These are phyloP conservation scores for Penicillium frequentans DNA, from an alignment of 2,329 filamentous ascomycete genomes.

Conservation along the genomic window DNA sequence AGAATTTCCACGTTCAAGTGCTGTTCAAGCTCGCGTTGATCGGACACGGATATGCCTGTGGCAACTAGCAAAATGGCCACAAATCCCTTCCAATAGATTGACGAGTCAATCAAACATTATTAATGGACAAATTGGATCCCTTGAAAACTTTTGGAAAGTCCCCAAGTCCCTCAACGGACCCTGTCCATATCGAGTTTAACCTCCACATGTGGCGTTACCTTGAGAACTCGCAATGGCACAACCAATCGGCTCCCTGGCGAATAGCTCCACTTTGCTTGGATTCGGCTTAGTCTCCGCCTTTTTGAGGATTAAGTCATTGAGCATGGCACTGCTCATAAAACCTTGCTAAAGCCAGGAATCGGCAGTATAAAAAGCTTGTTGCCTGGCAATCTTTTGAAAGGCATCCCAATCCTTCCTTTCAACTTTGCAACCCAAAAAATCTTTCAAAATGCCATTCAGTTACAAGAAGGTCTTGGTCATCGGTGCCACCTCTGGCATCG, in stretches of 20 bases:
- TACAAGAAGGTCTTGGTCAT: slow-evolving; percentile 57
- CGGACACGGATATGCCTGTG: neutral
- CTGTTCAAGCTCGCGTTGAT: too few species aligned
- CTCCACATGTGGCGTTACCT: slow-evolving; percentile 5
- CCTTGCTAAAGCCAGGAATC: neutral
- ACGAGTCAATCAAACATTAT: neutral
- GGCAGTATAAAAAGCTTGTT: neutral
- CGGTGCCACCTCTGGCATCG: slow-evolving; percentile 50
- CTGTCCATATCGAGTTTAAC: slow-evolving; percentile 8
- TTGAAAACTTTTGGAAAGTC: neutral
- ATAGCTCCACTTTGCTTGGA: neutral
- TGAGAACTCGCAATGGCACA: neutral
- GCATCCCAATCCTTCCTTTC: neutral
- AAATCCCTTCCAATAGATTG: too few species aligned
- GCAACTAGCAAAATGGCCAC: neutral
- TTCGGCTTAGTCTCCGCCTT: slow-evolving; percentile 16
- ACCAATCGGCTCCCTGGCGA: neutral
- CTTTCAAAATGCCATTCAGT: slow-evolving; percentile 40
- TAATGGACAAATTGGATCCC: neutral
- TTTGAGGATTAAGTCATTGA: neutral
- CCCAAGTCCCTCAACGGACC: neutral
- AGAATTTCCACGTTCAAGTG: too few species aligned
- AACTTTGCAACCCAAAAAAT: neutral
- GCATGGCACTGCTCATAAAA: neutral
- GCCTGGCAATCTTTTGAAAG: neutral